Evolutionary conservation across 352 stramenopile genomes (phyloP).

Genomic region (Phytophthora syringae): DNA sequence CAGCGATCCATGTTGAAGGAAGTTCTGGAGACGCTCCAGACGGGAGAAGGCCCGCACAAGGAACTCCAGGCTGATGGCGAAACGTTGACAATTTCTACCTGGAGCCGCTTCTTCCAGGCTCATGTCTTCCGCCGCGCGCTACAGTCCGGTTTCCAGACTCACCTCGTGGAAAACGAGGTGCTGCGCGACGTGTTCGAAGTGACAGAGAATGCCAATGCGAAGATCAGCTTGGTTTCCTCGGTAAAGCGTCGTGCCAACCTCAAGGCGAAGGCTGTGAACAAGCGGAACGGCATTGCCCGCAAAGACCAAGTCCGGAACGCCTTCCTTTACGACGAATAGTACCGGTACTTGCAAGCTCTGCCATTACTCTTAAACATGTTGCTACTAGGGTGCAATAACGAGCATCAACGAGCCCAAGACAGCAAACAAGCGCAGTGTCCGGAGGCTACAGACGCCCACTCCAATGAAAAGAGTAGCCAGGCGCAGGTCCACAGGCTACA

Average conservation of each 20-base stretch:
- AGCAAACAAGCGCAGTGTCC: constrained; percentile 3
- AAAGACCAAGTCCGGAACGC: constrained; percentile 66
- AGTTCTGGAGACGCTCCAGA: constrained; percentile 65
- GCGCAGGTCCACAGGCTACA: too few species aligned
- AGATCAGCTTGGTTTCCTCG: constrained; percentile 55
- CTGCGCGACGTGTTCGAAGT: constrained; percentile 73
- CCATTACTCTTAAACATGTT: constrained; percentile 13
- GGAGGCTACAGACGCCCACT: constrained; percentile 18
- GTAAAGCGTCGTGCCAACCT: constrained; percentile 53
- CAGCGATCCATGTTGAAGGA: constrained; percentile 76
- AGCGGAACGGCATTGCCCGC: constrained; percentile 59
- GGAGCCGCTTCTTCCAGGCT: constrained; percentile 70
- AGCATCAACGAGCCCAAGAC: constrained; percentile 9
- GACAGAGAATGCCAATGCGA: constrained; percentile 51
- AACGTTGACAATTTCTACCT: constrained; percentile 59
- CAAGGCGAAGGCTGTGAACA: constrained; percentile 59
- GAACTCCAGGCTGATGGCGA: constrained; percentile 64
- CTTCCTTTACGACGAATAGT: constrained; percentile 71
- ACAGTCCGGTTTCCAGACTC: constrained; percentile 64
- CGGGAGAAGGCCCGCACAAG: constrained; percentile 59
- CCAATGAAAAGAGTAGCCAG: too few species aligned
- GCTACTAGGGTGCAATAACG: constrained; percentile 7
- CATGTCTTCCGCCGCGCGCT: constrained; percentile 64
- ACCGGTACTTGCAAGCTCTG: too few species aligned
- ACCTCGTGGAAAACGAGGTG: constrained; percentile 63